Conservation (phyloP, 495 filamentous ascomycete species). For the Achaetomiella virescens region DNA sequence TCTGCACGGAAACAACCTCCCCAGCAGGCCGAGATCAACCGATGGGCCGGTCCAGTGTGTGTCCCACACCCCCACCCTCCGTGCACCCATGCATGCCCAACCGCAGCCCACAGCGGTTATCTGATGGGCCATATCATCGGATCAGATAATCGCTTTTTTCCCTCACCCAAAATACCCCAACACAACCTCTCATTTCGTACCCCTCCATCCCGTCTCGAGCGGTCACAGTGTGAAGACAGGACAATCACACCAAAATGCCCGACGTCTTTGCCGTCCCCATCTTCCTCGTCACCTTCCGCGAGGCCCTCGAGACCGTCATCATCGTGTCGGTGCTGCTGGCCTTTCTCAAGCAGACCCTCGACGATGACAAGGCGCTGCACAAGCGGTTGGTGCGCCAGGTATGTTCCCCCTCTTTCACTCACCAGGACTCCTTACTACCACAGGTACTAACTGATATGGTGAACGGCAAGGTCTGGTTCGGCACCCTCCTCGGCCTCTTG, state of each 20-base stretch:
- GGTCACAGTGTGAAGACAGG: constrained; percentile 39
- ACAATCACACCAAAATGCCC: background rate
- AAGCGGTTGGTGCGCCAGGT: constrained; percentile 70
- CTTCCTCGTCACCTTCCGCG: constrained; percentile 84
- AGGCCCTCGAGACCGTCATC: constrained; percentile 72
- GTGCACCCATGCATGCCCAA: background rate
- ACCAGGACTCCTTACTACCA: too few species aligned
- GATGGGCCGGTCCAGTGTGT: background rate
- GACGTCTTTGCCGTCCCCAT: constrained; percentile 60
- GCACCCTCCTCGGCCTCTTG: constrained; percentile 54
- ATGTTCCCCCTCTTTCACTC: constrained; percentile 4
- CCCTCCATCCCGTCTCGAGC: background rate
- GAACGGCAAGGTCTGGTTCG: constrained; percentile 58
- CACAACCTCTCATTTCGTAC: background rate
- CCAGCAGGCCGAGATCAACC: constrained; percentile 2
- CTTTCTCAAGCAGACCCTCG: constrained; percentile 72
- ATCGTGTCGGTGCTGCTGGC: constrained; percentile 78
- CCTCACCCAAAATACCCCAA: background rate
- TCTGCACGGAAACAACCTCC: too few species aligned
- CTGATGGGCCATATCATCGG: constrained; percentile 17
- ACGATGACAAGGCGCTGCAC: constrained; percentile 55
- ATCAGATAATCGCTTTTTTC: constrained; percentile 12
- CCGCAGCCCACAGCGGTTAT: constrained; percentile 2
- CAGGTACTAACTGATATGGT: background rate
- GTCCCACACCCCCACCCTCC: too few species aligned